Base-by-base conservation (phyloP, 345 rosid genomes). In the Barbarea vulgaris region DNA sequence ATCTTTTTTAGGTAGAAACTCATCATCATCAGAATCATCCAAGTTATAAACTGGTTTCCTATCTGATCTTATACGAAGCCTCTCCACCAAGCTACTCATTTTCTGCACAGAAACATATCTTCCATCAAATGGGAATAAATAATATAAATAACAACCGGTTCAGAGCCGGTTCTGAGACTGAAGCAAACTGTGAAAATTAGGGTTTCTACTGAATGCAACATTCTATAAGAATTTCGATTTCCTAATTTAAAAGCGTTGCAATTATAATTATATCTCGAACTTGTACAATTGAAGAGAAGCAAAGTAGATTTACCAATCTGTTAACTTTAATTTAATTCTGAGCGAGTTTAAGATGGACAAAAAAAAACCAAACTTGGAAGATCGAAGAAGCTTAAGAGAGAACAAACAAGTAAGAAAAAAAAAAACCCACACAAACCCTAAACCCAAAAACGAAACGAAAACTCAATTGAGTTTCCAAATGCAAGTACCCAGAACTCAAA, bases 11-110 rank as follows among this genome's bases (percentile, higher is more conserved):
- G 81, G 70, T 19, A 77, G 75, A 71, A 88, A 83, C 77, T 96
- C 97, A 27, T 86, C 87, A 48, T 96, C 99, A 76, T 96, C 98
- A 9, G 97, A 96, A 28, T 96, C 99, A 80, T 96, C 98, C 13
- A 96, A 55, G 81, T 84, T 88, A 75, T 95, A 95, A 74, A 93
- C 47, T 25, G 99, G 99, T 81, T 69, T 96, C 73, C 91, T 83
- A 59, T 91, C 96, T 47, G 98, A 85, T 80, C 99, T 76, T 50
- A 82, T 85, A 17, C 99, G 94, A 14, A 96, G 91, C 89, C 98
- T 84, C 86, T 96, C 99, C 27, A 86, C 97, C 80, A 96, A 84
- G 85, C 99, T 96, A 84, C 96, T 96, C 99, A 96, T 96, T 39
- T 83, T 70, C 77, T 84, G 70, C 75, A 60, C 4, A 31, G 64